Evolutionary conservation across 179 eudicot genomes (phyloP), one percentile per base, ranked within the genome.

Genomic region (Monotropa hypopitys): DNA sequence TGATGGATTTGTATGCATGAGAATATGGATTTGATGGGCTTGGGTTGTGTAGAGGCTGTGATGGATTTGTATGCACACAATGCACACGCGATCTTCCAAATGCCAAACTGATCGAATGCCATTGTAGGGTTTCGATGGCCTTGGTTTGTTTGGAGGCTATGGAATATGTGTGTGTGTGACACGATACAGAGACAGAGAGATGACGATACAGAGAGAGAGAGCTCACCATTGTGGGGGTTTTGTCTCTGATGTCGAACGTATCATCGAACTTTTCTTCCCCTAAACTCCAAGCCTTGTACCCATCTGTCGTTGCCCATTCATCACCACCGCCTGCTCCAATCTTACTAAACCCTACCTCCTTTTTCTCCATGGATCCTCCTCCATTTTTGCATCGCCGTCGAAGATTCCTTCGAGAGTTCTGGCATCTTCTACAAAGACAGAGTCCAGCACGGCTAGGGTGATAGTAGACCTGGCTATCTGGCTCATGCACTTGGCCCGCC

Each of bases 391-490:
- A 18, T 46, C 84, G 3, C 1, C 46, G 33, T 9, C 62, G 57
- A 49, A 62, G 16, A 73, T 5, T 50, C 81, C 77, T 32, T 70
- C 83, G 3, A 70, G 40, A 43, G 33, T 54, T 65, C 70, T 78
- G 18, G 79, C 26, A 56, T 74, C 81, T 10, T 59, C 83, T 11
- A 65, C 77, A 46, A 86, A 82, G 4, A 82, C 73, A 45, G 84
- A 75, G 33, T 75, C 84, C 59, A 98, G 97, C 1, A 96, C 96
- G 4, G 98, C 95, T 4, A 96, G 89, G 2, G 98, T 96, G 50
- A 91, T 87, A 5, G 99, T 93, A 28, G 85, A 75, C 0, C 53
- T 35, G 26, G 99, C 91, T 33, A 96, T 87, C 23, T 97, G 96
- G 35, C 92, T 91, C 32, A 89, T 80, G 0, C 96, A 86, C 84